These are phyloP conservation scores for Taxillus chinensis DNA, from an alignment of 164 flowering plant genomes.

Conservation along the genomic window DNA sequence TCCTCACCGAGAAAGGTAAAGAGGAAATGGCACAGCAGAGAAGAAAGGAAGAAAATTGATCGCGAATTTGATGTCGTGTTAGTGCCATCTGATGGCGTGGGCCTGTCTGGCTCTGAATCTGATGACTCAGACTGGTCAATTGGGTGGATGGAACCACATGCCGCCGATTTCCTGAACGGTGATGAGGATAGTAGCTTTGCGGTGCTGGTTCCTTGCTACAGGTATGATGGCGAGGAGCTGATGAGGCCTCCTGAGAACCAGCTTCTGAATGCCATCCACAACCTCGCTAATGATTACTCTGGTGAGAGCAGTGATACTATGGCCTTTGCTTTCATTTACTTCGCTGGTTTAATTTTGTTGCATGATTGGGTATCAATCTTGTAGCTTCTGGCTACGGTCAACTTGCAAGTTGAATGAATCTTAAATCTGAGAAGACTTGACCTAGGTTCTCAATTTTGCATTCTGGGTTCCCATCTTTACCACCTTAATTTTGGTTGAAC, in stretches of 20 bases:
- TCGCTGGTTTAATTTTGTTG: neutral
- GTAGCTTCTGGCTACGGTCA: no score
- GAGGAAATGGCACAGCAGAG: slow-evolving; percentile 32
- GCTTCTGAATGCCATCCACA: slow-evolving; percentile 27
- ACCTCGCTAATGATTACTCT: slow-evolving; percentile 21
- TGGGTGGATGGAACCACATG: slow-evolving; percentile 53
- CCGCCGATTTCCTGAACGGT: slow-evolving; percentile 30
- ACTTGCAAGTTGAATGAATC: no score
- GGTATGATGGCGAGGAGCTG: slow-evolving; percentile 24
- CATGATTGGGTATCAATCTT: neutral
- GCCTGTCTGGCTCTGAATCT: slow-evolving; percentile 37
- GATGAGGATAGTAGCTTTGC: slow-evolving; percentile 33
- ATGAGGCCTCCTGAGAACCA: slow-evolving; percentile 20
- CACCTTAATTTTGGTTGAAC: neutral
- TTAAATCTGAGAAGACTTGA: no score
- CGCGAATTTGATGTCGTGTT: slow-evolving; percentile 27
- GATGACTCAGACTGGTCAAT: slow-evolving; percentile 46
- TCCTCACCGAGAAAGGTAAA: slow-evolving; percentile 24
- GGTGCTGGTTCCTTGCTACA: slow-evolving; percentile 38
- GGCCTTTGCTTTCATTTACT: neutral
- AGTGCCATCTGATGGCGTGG: slow-evolving; percentile 31
- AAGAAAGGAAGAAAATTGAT: slow-evolving; percentile 24
- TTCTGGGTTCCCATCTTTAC: neutral
- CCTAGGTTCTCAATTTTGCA: no score
- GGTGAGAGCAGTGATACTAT: slow-evolving; percentile 17